Base-by-base conservation (phyloP, 129 eudicot species). In the Helianthus tuberosus region DNA sequence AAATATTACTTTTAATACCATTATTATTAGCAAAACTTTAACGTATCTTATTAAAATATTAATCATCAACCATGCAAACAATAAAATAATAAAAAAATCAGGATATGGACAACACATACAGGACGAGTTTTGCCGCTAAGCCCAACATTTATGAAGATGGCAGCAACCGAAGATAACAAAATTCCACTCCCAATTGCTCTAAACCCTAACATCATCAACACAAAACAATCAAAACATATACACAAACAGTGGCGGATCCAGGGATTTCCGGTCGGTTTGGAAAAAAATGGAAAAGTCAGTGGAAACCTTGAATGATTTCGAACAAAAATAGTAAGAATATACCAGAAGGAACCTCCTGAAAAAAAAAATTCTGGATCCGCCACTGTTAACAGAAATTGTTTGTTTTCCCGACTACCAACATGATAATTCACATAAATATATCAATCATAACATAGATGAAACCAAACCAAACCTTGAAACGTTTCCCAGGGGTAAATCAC, bases 51-150 rank as follows among this genome's bases (percentile, higher is more conserved):
- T 29, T 13, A 32, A 61, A 61, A 61, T 32, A 60, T 32, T 41
- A 41, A 41, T 41, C 10, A 43, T 43, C 47, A 38, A 35, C 17
- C 51, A 60, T 44, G 39, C 10, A 25, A 20, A 23, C 43, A 32
- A 51, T 6, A 25, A 11, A 9, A 46, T 16, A 60, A 14, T 32
- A 2, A 32, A 10, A 10, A 23, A 5, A 73, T 8, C 9, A 10
- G 58, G 43, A 41, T 41, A 49, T 2, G 58, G 15, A 60, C n/a
- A 35, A 65, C 43, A 67, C 38, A 75, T 84, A 93, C 98, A 0
- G 96, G 95, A 66, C 98, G 83, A 51, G 98, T 93, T 84, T 87
- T 89, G 70, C 81, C 74, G 71, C 98, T 93, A 64, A 88, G 87
- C n/a, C 89, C 90, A 6, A 82, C 32, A 64, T 93, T 76, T 49